phyloP scores from a whole-genome alignment of 331 rosid genomes.

The Spiraea crenata region DNA sequence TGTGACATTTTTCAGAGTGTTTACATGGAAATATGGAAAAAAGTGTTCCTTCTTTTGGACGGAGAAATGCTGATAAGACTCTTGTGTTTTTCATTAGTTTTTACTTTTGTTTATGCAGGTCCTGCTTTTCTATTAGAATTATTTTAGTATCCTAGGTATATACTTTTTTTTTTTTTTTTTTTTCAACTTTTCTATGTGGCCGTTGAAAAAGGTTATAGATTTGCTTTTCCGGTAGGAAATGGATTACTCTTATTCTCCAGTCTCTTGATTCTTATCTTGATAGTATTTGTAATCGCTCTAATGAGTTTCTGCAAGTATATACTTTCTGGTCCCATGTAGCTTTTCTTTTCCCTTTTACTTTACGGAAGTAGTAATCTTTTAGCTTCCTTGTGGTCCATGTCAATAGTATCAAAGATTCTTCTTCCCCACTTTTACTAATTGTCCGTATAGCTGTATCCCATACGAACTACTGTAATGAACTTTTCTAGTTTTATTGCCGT shows the following conservation, averaged over 20 bases:
- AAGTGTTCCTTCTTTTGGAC: neutral
- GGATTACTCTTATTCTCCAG: conserved; percentile 32
- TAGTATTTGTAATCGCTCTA: neutral
- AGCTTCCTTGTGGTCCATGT: neutral
- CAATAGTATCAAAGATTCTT: neutral
- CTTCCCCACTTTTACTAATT: conserved; percentile 3
- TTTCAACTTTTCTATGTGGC: conserved; percentile 28
- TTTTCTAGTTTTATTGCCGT: neutral
- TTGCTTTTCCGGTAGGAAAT: conserved; percentile 29
- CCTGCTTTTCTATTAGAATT: neutral
- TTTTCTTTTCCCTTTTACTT: conserved; percentile 13
- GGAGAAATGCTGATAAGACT: neutral
- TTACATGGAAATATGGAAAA: neutral
- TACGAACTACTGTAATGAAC: neutral
- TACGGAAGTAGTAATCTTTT: neutral
- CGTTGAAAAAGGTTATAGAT: conserved; percentile 31
- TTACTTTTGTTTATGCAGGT: neutral
- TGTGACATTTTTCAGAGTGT: neutral
- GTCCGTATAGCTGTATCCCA: neutral
- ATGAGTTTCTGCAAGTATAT: conserved; percentile 18
- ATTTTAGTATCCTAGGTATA: neutral
- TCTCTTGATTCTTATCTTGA: conserved; percentile 37
- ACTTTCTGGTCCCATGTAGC: conserved; percentile 21
- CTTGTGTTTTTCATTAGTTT: neutral
- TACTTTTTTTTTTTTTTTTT: conserved; percentile 14